These are phyloP conservation scores for Diplodia sapinea DNA, from an alignment of 2,329 filamentous ascomycete genomes.

Conservation along the genomic window DNA sequence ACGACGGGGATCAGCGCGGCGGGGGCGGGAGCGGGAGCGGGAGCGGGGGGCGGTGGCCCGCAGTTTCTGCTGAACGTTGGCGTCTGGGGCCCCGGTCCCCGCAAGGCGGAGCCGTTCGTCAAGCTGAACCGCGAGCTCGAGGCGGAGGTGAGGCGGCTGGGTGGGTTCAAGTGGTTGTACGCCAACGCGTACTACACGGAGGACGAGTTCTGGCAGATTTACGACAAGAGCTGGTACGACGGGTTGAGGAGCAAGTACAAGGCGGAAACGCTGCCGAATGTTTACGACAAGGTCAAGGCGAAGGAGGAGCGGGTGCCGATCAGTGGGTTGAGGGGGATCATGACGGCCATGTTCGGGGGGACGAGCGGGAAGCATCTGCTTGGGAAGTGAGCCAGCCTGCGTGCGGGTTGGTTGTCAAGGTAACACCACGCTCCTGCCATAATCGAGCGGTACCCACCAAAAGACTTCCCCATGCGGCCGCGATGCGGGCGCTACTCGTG, in stretches of 20 bases:
- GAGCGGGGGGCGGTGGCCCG: not conserved
- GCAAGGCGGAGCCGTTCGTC: slow-evolving; percentile 64
- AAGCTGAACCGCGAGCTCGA: slow-evolving; percentile 74
- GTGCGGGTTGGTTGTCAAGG: no score
- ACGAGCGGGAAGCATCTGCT: slow-evolving; percentile 11
- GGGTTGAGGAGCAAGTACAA: slow-evolving; percentile 66
- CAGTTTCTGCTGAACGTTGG: slow-evolving; percentile 57
- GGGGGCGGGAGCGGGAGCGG: not conserved
- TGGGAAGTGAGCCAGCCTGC: not conserved
- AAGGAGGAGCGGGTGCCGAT: slow-evolving; percentile 25
- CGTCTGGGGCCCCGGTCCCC: slow-evolving; percentile 80
- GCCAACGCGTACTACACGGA: slow-evolving; percentile 84
- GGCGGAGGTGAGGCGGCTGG: slow-evolving; percentile 68
- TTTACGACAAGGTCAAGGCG: slow-evolving; percentile 26
- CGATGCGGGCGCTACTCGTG: no score
- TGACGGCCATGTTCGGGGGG: slow-evolving; percentile 9
- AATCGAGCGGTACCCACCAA: no score
- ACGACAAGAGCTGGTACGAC: slow-evolving; percentile 67
- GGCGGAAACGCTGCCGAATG: slow-evolving; percentile 47
- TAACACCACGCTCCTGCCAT: no score
- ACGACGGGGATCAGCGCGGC: not conserved
- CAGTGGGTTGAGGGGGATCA: slow-evolving; percentile 20
- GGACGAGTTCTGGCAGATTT: slow-evolving; percentile 70
- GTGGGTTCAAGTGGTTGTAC: slow-evolving; percentile 86
- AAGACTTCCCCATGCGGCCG: no score